Percentiles rank a stretch among this genome's conserved stretches.
These are phyloP conservation scores for Neocatenulostroma microsporum DNA, from an alignment of 2,329 filamentous ascomycete genomes.

Conservation along the genomic window DNA sequence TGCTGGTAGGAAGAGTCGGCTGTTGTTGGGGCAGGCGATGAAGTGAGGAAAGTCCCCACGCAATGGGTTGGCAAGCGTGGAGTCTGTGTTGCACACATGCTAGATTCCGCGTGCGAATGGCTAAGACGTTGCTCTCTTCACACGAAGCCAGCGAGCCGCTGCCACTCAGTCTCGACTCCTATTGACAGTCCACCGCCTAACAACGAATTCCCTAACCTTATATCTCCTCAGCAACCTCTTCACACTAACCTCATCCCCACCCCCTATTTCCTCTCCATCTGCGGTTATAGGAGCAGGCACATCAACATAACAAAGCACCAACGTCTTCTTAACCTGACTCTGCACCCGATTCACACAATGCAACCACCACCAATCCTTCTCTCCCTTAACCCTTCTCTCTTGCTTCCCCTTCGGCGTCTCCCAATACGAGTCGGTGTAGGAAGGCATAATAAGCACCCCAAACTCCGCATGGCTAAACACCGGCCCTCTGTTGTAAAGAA, in stretches of 20 bases:
- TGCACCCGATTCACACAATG: conserved; percentile 87
- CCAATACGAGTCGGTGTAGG: conserved; percentile 72
- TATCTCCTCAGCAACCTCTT: conserved; percentile 60
- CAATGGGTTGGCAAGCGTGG: too few species aligned
- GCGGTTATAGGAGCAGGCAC: conserved; percentile 60
- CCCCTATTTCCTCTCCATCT: conserved; percentile 33
- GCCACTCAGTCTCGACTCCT: conserved; percentile 60
- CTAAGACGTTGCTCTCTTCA: too few species aligned
- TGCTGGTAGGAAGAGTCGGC: too few species aligned
- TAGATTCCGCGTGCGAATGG: too few species aligned
- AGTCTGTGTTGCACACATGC: too few species aligned
- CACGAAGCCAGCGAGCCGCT: too few species aligned
- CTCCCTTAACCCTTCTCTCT: conserved; percentile 38
- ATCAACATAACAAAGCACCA: conserved; percentile 87
- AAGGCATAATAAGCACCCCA: conserved; percentile 73
- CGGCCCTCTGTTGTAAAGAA: conserved; percentile 88
- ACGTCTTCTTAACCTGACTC: conserved; percentile 78
- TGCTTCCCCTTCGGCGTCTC: conserved; percentile 33
- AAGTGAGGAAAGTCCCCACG: too few species aligned
- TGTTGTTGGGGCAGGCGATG: too few species aligned
- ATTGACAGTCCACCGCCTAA: conserved; percentile 79
- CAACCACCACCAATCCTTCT: conserved; percentile 67
- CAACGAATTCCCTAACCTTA: conserved; percentile 68
- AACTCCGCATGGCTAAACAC: conserved; percentile 96
- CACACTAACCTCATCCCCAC: conserved; percentile 45